Evolutionary conservation across 1,284 basidiomycete species (phyloP).

Genomic region (Irpex sp.): DNA sequence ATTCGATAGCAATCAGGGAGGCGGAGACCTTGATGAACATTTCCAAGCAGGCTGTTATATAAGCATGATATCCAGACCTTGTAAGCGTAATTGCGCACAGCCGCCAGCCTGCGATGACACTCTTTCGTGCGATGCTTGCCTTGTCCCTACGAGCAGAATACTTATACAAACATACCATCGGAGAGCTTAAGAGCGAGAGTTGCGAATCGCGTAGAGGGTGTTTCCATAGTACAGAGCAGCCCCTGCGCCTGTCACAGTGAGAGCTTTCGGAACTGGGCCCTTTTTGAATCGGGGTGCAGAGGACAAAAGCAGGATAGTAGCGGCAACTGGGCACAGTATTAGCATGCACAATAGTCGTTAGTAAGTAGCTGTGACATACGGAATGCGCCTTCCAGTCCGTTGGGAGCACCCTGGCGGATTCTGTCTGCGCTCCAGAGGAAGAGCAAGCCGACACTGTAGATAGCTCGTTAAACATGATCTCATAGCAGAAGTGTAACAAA

Average conservation of each 20-base stretch:
- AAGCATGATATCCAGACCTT: too few species aligned
- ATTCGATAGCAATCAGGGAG: too few species aligned
- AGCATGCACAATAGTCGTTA: neutral
- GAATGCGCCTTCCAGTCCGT: conserved; percentile 71
- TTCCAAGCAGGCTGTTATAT: too few species aligned
- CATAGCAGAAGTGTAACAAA: conserved; percentile 1
- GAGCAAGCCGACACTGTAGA: conserved; percentile 61
- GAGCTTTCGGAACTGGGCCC: conserved; percentile 69
- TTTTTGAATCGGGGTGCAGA: conserved; percentile 71
- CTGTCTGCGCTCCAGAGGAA: conserved; percentile 72
- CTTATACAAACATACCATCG: too few species aligned
- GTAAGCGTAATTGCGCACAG: too few species aligned
- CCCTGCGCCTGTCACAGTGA: conserved; percentile 58
- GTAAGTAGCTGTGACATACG: conserved; percentile 40
- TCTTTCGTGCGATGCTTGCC: too few species aligned
- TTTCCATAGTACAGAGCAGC: conserved; percentile 71
- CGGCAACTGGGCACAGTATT: conserved; percentile 49
- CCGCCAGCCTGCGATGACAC: too few species aligned
- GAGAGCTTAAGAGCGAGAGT: conserved; percentile 9
- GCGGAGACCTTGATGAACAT: too few species aligned
- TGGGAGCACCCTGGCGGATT: conserved; percentile 65
- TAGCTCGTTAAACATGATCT: neutral
- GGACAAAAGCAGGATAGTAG: conserved; percentile 71
- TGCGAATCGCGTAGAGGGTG: conserved; percentile 37
- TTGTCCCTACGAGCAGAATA: too few species aligned